These are phyloP conservation scores for Blastocystis sp. DNA, from an alignment of 352 stramenopile species.

Conservation along the genomic window DNA sequence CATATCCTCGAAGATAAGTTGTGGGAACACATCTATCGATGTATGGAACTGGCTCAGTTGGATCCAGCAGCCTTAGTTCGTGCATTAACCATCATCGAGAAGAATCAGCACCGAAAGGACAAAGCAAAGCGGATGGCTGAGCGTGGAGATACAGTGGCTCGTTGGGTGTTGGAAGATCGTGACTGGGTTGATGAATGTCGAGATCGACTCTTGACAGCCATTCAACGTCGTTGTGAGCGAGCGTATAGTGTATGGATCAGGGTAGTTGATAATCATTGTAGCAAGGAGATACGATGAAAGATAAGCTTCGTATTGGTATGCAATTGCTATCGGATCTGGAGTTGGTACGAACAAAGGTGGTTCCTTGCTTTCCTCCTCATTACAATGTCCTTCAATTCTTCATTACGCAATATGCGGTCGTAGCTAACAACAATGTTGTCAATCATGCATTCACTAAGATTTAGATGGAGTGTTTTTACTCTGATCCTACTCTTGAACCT, in stretches of 20 bases:
- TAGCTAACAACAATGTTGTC: constrained; percentile 7
- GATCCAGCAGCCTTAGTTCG: constrained; percentile 30
- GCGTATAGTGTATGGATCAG: constrained; percentile 4
- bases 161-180: constrained; percentile 9
- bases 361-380: constrained; percentile 22
- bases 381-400: constrained; percentile 55
- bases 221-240: constrained; percentile 3
- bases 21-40: constrained; percentile 54
- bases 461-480: constrained; percentile 11
- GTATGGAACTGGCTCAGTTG: not conserved
- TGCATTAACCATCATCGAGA: constrained; percentile 44
- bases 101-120: constrained; percentile 11
- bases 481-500: not conserved
- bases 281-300: constrained; percentile 16
- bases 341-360: not conserved
- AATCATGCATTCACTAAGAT: not conserved
- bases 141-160: not conserved
- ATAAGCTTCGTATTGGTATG: constrained; percentile 47
- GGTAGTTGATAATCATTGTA: not conserved
- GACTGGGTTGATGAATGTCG: constrained; percentile 38
- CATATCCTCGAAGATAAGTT: constrained; percentile 11
- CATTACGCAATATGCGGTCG: constrained; percentile 25
- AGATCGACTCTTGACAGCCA: constrained; percentile 1
- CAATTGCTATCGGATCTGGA: constrained; percentile 34
- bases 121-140: not conserved